Evolutionary conservation across 106 monocot species (phyloP).

Genomic region (Dioscorea dumetorum): DNA sequence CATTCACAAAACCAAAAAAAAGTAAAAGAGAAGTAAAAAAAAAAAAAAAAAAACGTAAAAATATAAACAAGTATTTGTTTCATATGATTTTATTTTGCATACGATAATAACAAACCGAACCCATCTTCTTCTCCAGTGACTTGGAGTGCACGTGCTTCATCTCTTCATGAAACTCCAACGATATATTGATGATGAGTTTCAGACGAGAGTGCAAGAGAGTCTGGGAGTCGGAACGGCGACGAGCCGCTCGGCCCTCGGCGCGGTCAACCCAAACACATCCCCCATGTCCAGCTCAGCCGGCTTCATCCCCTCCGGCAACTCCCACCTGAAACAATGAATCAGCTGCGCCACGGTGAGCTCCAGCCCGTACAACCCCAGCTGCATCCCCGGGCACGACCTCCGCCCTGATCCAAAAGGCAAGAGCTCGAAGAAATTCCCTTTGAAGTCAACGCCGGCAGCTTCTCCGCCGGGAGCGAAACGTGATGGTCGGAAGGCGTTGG

Average conservation of each 20-base stretch:
- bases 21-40: no score
- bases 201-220: constrained; percentile 28
- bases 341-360: constrained; percentile 65
- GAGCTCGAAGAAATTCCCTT: constrained; percentile 56
- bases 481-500: constrained; percentile 42
- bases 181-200: background rate
- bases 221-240: constrained; percentile 47
- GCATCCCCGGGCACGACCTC: constrained; percentile 75
- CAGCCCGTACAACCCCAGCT: constrained; percentile 50
- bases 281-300: constrained; percentile 64
- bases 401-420: constrained; percentile 70
- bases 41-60: no score
- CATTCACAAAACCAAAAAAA: no score
- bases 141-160: no score
- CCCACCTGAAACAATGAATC: constrained; percentile 56
- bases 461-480: constrained; percentile 32
- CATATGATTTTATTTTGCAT: no score
- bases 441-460: constrained; percentile 39
- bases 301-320: constrained; percentile 57
- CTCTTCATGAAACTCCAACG: no score
- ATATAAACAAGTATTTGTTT: no score
- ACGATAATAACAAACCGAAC: no score
- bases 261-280: constrained; percentile 67
- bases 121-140: no score
- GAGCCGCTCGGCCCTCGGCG: constrained; percentile 47